A percentile compares a stretch with the other conserved stretches of the same genome.
Conservation (phyloP, 1,139 yeast genomes). For the Taiozyma onychis region DNA sequence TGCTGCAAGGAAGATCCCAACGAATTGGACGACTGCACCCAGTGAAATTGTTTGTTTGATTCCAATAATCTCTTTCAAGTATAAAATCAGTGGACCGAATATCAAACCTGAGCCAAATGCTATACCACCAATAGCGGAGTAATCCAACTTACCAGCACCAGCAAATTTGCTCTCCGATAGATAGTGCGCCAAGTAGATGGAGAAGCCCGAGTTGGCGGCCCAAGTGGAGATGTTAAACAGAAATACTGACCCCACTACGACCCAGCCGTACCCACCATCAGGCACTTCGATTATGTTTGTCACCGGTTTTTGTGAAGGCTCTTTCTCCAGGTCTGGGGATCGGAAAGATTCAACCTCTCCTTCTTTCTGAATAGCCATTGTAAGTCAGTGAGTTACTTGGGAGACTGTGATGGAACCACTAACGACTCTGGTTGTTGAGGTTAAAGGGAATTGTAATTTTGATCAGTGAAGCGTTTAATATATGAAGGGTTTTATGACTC, state of each 20-base stretch:
- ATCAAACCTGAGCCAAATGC: conserved; percentile 52
- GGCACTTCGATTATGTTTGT: conserved; percentile 18
- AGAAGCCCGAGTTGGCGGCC: conserved; percentile 56
- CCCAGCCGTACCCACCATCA: conserved; percentile 46
- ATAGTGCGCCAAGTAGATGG: conserved; percentile 57
- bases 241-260: conserved; percentile 48
- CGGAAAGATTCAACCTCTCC: not conserved
- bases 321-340: not conserved
- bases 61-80: conserved; percentile 9
- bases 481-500: too few species aligned
- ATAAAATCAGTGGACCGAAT: conserved; percentile 30
- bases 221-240: conserved; percentile 51
- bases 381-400: not conserved
- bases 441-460: too few species aligned
- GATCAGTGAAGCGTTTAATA: too few species aligned
- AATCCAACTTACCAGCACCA: conserved; percentile 49
- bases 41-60: conserved; percentile 11
- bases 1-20: conserved; percentile 55
- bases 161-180: conserved; percentile 38
- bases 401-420: too few species aligned
- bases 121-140: conserved; percentile 62
- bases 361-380: not conserved
- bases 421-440: too few species aligned
- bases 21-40: conserved; percentile 19
- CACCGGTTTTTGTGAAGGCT: not conserved